Evolutionary conservation across 2,329 filamentous ascomycete species (phyloP).

Genomic region (Colletotrichum gloeosporioides): DNA sequence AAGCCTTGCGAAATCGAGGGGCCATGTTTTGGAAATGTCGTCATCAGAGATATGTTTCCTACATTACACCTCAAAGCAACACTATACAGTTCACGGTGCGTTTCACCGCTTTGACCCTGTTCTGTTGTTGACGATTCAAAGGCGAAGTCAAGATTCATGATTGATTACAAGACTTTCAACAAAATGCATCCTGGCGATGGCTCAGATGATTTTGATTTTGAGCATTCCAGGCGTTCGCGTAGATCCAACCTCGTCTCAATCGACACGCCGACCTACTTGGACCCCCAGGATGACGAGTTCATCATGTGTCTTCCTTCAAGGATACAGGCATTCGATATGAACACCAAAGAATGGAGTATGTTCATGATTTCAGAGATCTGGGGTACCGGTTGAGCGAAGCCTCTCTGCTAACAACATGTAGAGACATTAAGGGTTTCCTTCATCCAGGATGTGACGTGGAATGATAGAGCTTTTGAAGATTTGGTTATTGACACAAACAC

Average conservation of each 20-base stretch:
- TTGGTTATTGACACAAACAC: constrained; percentile 21
- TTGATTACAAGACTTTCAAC: too few relatives aligned
- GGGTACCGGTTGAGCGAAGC: too few relatives aligned
- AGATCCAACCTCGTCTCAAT: too few relatives aligned
- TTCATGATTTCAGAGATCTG: neutral
- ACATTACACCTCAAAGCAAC: neutral
- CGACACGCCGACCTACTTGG: too few relatives aligned
- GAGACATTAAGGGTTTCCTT: neutral
- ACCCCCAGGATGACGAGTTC: neutral
- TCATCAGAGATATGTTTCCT: neutral
- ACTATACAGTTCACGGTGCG: too few relatives aligned
- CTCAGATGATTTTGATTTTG: too few relatives aligned
- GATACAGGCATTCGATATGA: neutral
- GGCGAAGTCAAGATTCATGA: too few relatives aligned
- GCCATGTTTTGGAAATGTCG: neutral
- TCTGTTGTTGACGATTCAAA: too few relatives aligned
- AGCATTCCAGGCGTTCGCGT: too few relatives aligned
- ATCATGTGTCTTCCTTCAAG: neutral
- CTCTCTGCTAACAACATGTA: neutral
- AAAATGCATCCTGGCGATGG: too few relatives aligned
- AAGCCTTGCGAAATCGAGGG: neutral
- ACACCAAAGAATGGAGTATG: neutral
- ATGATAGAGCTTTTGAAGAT: constrained; percentile 23
- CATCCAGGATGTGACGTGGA: constrained; percentile 3
- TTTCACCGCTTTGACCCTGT: too few relatives aligned